Percentiles rank a stretch among this genome's conserved stretches.
phyloP scores from a whole-genome alignment of 1,139 yeast genomes.

The Geotrichum cucujoidarum region DNA sequence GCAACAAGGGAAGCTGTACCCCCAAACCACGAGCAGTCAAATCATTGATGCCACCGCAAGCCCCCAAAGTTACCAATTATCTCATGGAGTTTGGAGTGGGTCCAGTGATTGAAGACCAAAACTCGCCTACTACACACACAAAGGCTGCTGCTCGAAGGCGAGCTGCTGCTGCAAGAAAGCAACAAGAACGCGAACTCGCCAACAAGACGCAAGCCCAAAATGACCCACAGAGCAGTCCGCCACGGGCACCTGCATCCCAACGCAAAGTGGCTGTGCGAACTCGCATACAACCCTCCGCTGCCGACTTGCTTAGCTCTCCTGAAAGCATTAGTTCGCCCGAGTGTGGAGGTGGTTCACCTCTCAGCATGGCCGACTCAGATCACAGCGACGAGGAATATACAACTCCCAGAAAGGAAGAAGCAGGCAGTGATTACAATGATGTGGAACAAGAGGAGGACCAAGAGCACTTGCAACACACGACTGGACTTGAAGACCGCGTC shows the following conservation, averaged over 20 bases:
- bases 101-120: conserved; percentile 7
- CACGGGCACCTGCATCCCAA: too few relatives aligned
- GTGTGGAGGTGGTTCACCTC: neutral
- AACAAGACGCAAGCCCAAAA: neutral
- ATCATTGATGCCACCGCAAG: neutral
- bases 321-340: neutral
- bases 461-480: neutral
- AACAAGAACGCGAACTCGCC: neutral
- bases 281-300: neutral
- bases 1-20: neutral
- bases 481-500: neutral
- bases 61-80: conserved; percentile 1
- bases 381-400: neutral
- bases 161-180: neutral
- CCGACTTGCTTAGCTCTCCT: neutral
- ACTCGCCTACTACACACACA: conserved; percentile 9
- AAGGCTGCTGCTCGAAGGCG: conserved; percentile 5
- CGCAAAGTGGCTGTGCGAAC: neutral
- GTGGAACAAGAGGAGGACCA: conserved; percentile 3
- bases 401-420: neutral
- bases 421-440: neutral
- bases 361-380: neutral
- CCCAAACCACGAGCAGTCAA: neutral
- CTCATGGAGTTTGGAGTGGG: conserved; percentile 5
- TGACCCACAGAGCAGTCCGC: neutral